Conservation (phyloP, 352 stramenopile genomes). For the Phytophthora kernoviae region DNA sequence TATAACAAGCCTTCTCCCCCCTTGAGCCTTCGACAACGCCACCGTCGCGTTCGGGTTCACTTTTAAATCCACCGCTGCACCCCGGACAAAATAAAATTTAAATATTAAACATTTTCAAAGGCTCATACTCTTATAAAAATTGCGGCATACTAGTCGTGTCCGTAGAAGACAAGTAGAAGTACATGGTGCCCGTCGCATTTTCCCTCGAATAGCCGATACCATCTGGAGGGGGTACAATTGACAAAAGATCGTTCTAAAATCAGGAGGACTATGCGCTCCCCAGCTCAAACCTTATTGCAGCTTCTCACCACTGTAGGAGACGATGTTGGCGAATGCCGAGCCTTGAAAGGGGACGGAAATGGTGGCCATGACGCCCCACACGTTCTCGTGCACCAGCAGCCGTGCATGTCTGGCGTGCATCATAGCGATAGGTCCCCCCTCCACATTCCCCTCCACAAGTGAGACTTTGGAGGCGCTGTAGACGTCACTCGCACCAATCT, state of each 20-base stretch:
- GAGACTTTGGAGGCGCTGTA: constrained; percentile 19
- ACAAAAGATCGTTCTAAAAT: neutral
- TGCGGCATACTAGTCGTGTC: constrained; percentile 35
- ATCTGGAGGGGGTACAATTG: constrained; percentile 32
- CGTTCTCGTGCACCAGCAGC: constrained; percentile 62
- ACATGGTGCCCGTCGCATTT: constrained; percentile 60
- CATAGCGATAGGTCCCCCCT: constrained; percentile 16
- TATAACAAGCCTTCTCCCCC: constrained; percentile 52
- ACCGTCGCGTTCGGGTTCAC: constrained; percentile 56
- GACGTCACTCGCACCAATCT: constrained; percentile 2
- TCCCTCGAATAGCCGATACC: constrained; percentile 50
- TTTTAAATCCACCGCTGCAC: constrained; percentile 50
- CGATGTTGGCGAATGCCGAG: constrained; percentile 53
- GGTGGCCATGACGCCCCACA: constrained; percentile 66
- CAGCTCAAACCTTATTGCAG: neutral
- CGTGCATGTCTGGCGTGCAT: constrained; percentile 51
- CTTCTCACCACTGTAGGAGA: constrained; percentile 66
- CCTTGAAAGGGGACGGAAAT: constrained; percentile 56
- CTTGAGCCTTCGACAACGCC: constrained; percentile 59
- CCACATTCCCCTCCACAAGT: constrained; percentile 1
- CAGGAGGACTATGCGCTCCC: neutral
- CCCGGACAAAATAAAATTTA: neutral
- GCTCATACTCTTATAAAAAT: too few species aligned
- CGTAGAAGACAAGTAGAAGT: constrained; percentile 66
- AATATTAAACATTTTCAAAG: too few species aligned